Evolutionary conservation across 2,329 filamentous ascomycete genomes (phyloP).

Genomic region (Pseudocercospora musae): DNA sequence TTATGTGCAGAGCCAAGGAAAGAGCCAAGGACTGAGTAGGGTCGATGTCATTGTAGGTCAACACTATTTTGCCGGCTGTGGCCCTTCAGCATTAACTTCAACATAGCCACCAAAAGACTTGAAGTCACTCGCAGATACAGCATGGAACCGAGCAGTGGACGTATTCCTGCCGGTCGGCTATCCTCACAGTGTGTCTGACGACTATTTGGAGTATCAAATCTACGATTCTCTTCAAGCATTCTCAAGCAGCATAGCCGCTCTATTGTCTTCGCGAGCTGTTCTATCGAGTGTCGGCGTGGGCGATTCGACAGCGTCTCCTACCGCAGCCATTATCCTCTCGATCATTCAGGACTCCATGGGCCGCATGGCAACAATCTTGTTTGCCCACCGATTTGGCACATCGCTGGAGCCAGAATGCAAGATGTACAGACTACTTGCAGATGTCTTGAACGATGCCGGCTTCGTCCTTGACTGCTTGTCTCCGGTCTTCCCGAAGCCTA

Average conservation of each 20-base stretch:
- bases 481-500: slow-evolving; percentile 63
- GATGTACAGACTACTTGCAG: slow-evolving; percentile 79
- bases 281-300: slow-evolving; percentile 78
- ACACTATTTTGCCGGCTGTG: neutral
- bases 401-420: slow-evolving; percentile 89
- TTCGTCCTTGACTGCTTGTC: slow-evolving; percentile 83
- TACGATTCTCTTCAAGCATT: slow-evolving; percentile 83
- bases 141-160: slow-evolving; percentile 52
- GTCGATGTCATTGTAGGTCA: slow-evolving; percentile 46
- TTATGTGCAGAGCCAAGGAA: slow-evolving; percentile 44
- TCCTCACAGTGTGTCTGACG: slow-evolving; percentile 77
- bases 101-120: slow-evolving; percentile 15
- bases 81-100: neutral
- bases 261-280: slow-evolving; percentile 78
- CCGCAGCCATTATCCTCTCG: slow-evolving; percentile 75
- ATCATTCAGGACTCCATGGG: slow-evolving; percentile 80
- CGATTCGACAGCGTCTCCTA: slow-evolving; percentile 73
- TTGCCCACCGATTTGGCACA: slow-evolving; percentile 77
- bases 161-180: slow-evolving; percentile 86
- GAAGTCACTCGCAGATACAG: slow-evolving; percentile 20
- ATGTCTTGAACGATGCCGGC: slow-evolving; percentile 82
- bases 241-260: slow-evolving; percentile 73
- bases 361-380: slow-evolving; percentile 78
- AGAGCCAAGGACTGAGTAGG: slow-evolving; percentile 32
- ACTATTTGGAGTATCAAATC: slow-evolving; percentile 75